Evolutionary conservation across 2,329 filamentous ascomycete species (phyloP), one percentile per base, ranked within the genome.

Genomic region (Colletotrichum sp.): DNA sequence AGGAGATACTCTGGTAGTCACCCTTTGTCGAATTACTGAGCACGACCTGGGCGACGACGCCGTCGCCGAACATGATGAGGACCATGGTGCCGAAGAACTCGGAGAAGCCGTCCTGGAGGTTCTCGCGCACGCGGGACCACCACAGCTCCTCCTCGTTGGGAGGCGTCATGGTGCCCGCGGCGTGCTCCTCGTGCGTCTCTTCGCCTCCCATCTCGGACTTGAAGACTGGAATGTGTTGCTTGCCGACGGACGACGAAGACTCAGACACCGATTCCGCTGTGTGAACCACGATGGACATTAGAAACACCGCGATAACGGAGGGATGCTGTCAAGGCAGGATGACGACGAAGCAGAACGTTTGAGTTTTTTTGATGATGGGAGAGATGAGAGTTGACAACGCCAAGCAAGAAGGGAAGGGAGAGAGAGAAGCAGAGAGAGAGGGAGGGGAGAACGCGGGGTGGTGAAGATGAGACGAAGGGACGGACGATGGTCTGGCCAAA

Each of bases 61-160:
- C 93, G 77, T 95, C 90, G 6, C 93, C 93, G 79, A 95, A 95
- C 55, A 95, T 84, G 75, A 95, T 87, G 77, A 95, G 83, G 71
- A 93, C 89, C 85, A 95, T 92, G 15, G 91, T 93, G 9, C 92
- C 93, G 66, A 93, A 89, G 84, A 94, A 94, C 79, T 95, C 92
- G 2, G 91, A 91, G 78, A 94, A 91, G 2, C 89, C 89, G 77
- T 94, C 92, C 75, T 89, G 88, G 49, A 90, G 85, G 32, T 83
- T 79, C 24, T 86, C 83, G 59, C 92, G 87, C 32, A 92, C 83
- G 52, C 85, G 86, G 64, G 85, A 88, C 93, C 92, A 94, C 21
- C 76, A 75, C 18, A 81, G 81, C 71, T 81, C 72, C 65, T 83
- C 79, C 63, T 81, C 79, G 2, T 69, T 55, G 74, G 79, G 32